Base-by-base conservation (phyloP, 768 basidiomycete species). In the Xerocomellus amylosporus region DNA sequence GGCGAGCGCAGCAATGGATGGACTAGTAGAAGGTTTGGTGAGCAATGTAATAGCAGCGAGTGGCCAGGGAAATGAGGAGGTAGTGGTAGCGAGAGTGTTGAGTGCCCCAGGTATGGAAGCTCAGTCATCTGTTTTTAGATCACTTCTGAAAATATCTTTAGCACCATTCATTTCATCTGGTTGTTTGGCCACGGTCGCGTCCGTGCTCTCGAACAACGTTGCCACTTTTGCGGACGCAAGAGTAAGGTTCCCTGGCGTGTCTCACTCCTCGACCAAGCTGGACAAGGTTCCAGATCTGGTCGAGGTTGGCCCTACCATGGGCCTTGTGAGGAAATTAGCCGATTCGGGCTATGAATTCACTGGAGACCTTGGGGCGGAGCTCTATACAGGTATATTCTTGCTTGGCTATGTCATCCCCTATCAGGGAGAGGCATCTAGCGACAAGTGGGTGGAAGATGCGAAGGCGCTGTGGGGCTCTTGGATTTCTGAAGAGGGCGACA, bases 1-100 rank as follows among this genome's bases (percentile, higher is more conserved):
- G 8, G 61, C 63, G 36, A 70, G 51, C 2, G 68, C 69, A 15
- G 75, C 79, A 51, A 70, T 87, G 47, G 82, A 85, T 51, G 64
- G 42, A 3, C 54, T 81, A 1, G 68, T 81, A 2, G 71, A 61
- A 49, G 47, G 46, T 24, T 49, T 58, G 28, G 63, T 63, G 17
- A 55, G 24, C 31, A 47, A 39, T 24, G 44, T 43, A 8, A 56
- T 63, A n/a, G 14, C 38, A 5, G 0, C 5, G 4, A 45, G 38
- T 28, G 28, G 38, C 5, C 42, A 33, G 2, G 53, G 31, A 40
- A 46, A 33, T 2, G 55, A 53, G 14, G 57, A 51, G 9, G 40
- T 9, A 5, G 36, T 17, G 5, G 44, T 58, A 28, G 40, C 30
- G 15, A 55, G 33, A 24, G 30, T 70, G 19, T 54, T 68, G 50